Base-by-base conservation (phyloP, 1,284 basidiomycete species). In the Golubevia sp. region DNA sequence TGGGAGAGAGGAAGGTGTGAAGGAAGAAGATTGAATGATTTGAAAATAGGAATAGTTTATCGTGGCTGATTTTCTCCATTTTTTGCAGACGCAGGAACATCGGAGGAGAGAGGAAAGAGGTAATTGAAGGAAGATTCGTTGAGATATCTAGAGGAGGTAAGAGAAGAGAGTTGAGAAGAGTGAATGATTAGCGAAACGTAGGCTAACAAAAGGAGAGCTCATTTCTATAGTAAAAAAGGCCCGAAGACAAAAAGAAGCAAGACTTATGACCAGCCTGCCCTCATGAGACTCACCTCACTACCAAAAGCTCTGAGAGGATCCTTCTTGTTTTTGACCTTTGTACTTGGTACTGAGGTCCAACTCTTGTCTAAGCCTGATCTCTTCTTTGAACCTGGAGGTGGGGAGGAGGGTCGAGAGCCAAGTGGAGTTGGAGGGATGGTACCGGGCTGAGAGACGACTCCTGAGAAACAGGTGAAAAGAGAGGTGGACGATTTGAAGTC, bases 41-140 rank as follows among this genome's bases (percentile, higher is more conserved):
- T 63, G 62, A 49, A 73, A 77, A 75, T 74, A 79, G 64, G 71
- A 72, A 62, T 74, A 77, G 57, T 79, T 79, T 55, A 79, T 67
- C 15, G 77, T 79, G 4, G 75, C 77, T n/a, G 66, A 70, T 11
- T 72, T 63, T 23, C 77, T 63, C 67, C 74, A 79, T 38, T 70
- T 64, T 30, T 68, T 74, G 59, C 61, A 65, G 15, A 79, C 75
- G 21, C 58, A 57, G 6, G 77, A 77, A 44, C 70, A 72, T 11
- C 70, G 56, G n/a, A 70, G 24, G 7, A 79, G 65, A 7, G 68
- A 59, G 15, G 63, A 61, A 18, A 73, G 60, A 49, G 71, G 71
- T 2, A 77, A 70, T 20, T 71, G 67, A 48, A 77, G 69, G 67
- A 79, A 79, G 62, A 79, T 79, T 60, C 74, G 73, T 54, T 79